Evolutionary conservation across 176 grass and related monocot species (phyloP).

Genomic region (Carex littledalei): DNA sequence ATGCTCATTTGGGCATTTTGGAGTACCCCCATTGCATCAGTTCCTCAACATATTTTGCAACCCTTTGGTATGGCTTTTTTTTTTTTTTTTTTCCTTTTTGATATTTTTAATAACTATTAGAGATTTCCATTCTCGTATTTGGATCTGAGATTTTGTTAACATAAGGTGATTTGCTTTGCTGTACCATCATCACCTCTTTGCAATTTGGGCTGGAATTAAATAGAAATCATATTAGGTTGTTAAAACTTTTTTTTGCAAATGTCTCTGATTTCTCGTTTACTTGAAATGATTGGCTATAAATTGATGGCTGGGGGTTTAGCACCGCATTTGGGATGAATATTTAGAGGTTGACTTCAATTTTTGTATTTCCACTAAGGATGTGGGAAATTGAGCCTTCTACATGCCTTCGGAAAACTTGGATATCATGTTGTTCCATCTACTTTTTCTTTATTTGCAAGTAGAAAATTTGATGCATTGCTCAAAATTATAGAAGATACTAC

Average conservation of each 20-base stretch:
- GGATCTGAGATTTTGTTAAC: not conserved
- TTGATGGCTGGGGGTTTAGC: not conserved
- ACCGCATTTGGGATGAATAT: not conserved
- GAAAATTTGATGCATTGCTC: not conserved
- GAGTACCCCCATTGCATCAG: constrained; percentile 58
- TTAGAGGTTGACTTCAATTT: not conserved
- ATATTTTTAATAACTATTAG: not conserved
- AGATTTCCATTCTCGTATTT: not conserved
- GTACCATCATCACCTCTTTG: not conserved
- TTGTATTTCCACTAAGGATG: not conserved
- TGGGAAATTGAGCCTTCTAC: not conserved
- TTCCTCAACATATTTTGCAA: constrained; percentile 79
- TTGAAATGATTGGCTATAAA: not conserved
- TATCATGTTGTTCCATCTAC: not conserved
- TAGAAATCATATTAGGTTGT: not conserved
- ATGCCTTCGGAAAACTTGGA: not conserved
- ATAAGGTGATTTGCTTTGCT: not conserved
- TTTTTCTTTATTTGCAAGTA: not conserved
- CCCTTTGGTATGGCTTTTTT: constrained; percentile 57
- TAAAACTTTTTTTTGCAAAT: not conserved
- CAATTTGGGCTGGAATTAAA: not conserved
- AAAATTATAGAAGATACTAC: not conserved
- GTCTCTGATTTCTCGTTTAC: not conserved
- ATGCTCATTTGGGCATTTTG: constrained; percentile 53
- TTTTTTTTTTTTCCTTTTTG: not conserved